Evolutionary conservation across 1,139 yeast species (phyloP).

Genomic region (Geotrichum restrictum): DNA sequence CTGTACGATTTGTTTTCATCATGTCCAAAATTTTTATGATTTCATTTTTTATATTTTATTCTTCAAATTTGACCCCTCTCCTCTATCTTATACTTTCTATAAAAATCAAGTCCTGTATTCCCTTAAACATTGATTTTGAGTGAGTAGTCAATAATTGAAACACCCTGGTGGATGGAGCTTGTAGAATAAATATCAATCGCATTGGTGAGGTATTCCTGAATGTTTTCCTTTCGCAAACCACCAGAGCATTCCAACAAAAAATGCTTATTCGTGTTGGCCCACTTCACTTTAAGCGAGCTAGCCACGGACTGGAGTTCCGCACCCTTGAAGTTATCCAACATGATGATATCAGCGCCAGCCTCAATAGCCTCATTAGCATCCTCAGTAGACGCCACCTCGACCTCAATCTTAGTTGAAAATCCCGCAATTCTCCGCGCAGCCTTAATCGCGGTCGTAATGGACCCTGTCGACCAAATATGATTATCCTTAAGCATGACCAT

Average conservation of each 20-base stretch:
- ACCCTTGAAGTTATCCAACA: constrained; percentile 86
- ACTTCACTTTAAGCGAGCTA: constrained; percentile 52
- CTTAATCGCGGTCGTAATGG: constrained; percentile 76
- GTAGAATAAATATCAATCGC: constrained; percentile 90
- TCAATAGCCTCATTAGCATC: constrained; percentile 90
- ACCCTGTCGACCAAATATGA: constrained; percentile 88
- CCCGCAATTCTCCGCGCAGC: constrained; percentile 81
- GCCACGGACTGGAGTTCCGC: constrained; percentile 67
- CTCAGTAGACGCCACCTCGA: constrained; percentile 75
- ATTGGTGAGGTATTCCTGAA: constrained; percentile 61
- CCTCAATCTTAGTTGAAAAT: constrained; percentile 85
- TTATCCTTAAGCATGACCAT: constrained; percentile 97
- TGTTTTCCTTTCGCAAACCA: constrained; percentile 71
- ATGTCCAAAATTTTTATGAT: neutral
- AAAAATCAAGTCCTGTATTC: too few species aligned
- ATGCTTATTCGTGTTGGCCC: constrained; percentile 44
- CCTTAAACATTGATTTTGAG: constrained; percentile 57
- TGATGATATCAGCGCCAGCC: constrained; percentile 94
- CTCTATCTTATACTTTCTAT: too few species aligned
- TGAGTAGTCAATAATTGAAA: constrained; percentile 74
- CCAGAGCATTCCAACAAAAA: constrained; percentile 88
- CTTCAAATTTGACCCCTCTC: too few species aligned
- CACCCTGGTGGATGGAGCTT: constrained; percentile 90
- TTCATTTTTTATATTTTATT: neutral
- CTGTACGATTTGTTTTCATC: neutral